phyloP scores from a whole-genome alignment of 768 basidiomycete species.

The Daedaleopsis nitida region DNA sequence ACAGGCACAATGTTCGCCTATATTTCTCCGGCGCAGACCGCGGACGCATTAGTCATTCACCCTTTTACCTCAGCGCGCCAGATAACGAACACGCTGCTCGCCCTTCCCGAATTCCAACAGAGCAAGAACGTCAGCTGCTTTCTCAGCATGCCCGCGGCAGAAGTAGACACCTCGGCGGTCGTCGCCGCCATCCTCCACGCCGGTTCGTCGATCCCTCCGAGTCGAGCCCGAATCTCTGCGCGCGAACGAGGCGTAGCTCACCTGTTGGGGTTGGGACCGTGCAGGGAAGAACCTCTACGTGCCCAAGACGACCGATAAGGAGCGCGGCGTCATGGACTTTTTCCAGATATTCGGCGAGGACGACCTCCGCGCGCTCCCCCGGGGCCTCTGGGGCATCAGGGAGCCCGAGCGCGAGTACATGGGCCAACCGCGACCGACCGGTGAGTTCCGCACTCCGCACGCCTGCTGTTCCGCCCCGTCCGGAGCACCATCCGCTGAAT shows the following conservation, averaged over 20 bases:
- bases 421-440: conserved; percentile 47
- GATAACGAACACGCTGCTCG: conserved; percentile 49
- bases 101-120: conserved; percentile 51
- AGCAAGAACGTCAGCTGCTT: conserved; percentile 68
- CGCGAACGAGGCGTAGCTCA: background rate
- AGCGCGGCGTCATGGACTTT: conserved; percentile 59
- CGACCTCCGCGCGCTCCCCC: conserved; percentile 59
- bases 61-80: conserved; percentile 38
- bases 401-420: conserved; percentile 56
- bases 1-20: conserved; percentile 60
- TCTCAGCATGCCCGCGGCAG: conserved; percentile 76
- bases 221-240: background rate
- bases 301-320: conserved; percentile 55
- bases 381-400: conserved; percentile 74
- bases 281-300: conserved; percentile 70
- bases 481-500: conserved; percentile 13
- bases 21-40: conserved; percentile 12
- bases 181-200: conserved; percentile 52
- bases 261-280: background rate
- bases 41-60: conserved; percentile 21
- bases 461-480: conserved; percentile 1
- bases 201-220: conserved; percentile 41
- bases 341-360: conserved; percentile 58
- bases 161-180: conserved; percentile 60
- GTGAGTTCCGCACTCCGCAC: conserved; percentile 40